Conservation (phyloP, 495 filamentous ascomycete genomes). For the Chaetomium fimeti region DNA sequence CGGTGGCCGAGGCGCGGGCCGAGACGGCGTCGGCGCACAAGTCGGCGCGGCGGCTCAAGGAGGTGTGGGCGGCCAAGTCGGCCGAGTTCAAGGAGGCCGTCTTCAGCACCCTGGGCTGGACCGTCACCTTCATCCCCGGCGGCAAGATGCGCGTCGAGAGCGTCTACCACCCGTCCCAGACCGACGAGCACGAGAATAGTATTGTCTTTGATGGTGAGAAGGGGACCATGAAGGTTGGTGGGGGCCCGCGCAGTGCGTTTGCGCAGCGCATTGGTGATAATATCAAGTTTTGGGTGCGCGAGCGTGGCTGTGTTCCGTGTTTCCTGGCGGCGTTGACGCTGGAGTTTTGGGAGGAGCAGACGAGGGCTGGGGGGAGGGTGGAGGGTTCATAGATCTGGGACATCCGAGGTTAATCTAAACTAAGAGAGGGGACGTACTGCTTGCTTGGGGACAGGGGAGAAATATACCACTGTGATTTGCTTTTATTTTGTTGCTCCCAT, state of each 20-base stretch:
- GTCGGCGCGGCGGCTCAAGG: conserved; percentile 75
- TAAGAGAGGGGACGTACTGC: not conserved
- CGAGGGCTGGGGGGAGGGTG: conserved; percentile 27
- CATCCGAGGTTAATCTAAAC: not conserved
- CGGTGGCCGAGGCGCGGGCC: conserved; percentile 68
- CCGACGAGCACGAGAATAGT: conserved; percentile 76
- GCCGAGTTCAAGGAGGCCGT: conserved; percentile 93
- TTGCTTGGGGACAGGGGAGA: not conserved
- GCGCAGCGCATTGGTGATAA: conserved; percentile 76
- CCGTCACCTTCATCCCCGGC: conserved; percentile 87
- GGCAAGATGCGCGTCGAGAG: conserved; percentile 84
- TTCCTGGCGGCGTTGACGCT: conserved; percentile 85
- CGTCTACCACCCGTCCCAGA: conserved; percentile 67
- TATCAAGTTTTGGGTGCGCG: conserved; percentile 91
- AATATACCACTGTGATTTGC: not conserved
- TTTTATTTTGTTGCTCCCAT: not conserved
- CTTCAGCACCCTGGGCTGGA: conserved; percentile 83
- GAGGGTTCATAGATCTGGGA: not conserved
- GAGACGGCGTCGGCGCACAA: conserved; percentile 82
- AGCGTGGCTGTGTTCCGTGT: conserved; percentile 84
- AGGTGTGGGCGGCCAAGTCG: conserved; percentile 85
- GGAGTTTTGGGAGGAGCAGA: conserved; percentile 84
- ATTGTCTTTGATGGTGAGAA: conserved; percentile 97
- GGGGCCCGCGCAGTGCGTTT: conserved; percentile 82
- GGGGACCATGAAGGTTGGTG: conserved; percentile 94